phyloP scores from a whole-genome alignment of 257 asterid genomes.

The Solanum ahanhuiri region DNA sequence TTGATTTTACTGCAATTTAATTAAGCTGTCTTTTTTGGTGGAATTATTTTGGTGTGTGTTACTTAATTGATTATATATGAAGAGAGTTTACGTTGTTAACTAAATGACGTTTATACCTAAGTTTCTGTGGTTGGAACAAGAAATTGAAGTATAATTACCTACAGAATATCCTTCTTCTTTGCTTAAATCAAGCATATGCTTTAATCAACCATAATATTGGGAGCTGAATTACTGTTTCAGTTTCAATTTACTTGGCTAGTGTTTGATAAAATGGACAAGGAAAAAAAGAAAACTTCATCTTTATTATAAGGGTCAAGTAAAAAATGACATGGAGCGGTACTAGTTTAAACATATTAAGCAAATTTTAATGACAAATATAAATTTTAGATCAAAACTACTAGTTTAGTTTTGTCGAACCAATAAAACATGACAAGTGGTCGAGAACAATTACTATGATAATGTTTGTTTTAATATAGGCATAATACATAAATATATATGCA shows the following conservation, averaged over 20 bases:
- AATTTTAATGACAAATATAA: not conserved
- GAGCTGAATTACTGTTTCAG: not conserved
- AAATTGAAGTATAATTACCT: not conserved
- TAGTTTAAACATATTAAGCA: not conserved
- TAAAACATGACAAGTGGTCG: not conserved
- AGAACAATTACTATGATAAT: not conserved
- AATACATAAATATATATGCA: too few species aligned
- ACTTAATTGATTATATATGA: not conserved
- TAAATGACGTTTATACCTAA: not conserved
- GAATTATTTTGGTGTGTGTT: not conserved
- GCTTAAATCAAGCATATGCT: not conserved
- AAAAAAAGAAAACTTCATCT: not conserved
- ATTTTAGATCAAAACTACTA: not conserved
- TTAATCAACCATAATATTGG: not conserved
- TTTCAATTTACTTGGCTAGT: too few species aligned
- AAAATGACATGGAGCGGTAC: not conserved
- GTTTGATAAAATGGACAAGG: not conserved
- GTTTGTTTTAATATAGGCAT: too few species aligned
- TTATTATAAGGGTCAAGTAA: not conserved
- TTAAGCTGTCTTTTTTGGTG: not conserved
- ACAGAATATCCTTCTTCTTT: not conserved
- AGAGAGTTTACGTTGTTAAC: not conserved
- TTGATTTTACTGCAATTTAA: not conserved
- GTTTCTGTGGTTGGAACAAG: not conserved
- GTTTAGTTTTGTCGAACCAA: fast-evolving